Evolutionary conservation across 2,329 filamentous ascomycete genomes (phyloP).

Genomic region (Bipolaris cookei): DNA sequence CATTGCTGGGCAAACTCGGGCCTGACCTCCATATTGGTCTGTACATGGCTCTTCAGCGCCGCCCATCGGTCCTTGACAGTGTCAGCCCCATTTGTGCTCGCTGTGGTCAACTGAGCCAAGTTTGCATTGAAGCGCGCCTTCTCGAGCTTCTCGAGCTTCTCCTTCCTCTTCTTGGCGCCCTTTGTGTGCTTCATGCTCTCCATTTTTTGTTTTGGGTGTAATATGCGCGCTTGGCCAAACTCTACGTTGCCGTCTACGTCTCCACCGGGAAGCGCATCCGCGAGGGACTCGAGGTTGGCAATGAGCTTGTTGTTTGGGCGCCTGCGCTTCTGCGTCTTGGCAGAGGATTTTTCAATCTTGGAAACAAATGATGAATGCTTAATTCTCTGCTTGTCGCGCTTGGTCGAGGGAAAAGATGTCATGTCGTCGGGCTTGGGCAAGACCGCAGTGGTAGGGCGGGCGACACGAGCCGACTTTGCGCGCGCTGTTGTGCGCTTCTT

Average conservation of each 20-base stretch:
- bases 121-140: conserved; percentile 83
- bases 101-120: conserved; percentile 72
- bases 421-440: conserved; percentile 39
- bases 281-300: conserved; percentile 75
- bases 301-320: conserved; percentile 78
- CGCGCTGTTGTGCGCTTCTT: conserved; percentile 48
- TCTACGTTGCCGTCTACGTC: conserved; percentile 40
- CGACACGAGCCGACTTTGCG: conserved; percentile 40
- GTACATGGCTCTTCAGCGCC: conserved; percentile 81
- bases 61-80: conserved; percentile 66
- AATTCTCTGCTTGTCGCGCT: conserved; percentile 82
- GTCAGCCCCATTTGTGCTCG: conserved; percentile 13
- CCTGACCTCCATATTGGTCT: conserved; percentile 87
- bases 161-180: conserved; percentile 85
- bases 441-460: conserved; percentile 27
- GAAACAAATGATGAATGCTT: conserved; percentile 82
- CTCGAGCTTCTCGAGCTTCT: conserved; percentile 79
- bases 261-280: conserved; percentile 75
- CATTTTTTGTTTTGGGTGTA: conserved; percentile 58
- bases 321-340: conserved; percentile 66
- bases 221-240: conserved; percentile 65
- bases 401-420: conserved; percentile 69
- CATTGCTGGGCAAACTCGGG: conserved; percentile 65
- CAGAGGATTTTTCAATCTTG: conserved; percentile 69
- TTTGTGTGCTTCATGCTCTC: conserved; percentile 63